phyloP scores from a whole-genome alignment of 2,329 filamentous ascomycete genomes.

The Dactylellina haptotyla region DNA sequence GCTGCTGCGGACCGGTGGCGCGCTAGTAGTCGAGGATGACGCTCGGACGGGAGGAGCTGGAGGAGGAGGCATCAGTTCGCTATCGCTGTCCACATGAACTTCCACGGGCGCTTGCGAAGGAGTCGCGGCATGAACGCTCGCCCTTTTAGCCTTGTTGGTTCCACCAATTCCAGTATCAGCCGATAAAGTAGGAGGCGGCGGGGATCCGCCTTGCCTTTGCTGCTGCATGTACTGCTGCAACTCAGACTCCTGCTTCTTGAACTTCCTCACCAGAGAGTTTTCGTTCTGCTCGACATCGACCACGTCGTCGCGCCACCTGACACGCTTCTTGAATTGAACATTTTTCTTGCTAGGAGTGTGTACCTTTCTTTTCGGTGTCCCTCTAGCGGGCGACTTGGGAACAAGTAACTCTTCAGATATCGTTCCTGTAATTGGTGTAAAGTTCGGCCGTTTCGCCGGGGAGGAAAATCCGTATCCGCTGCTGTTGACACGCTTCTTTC shows the following conservation, averaged over 20 bases:
- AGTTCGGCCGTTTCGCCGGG: constrained; percentile 44
- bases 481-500: constrained; percentile 47
- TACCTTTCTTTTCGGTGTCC: constrained; percentile 58
- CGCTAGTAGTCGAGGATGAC: constrained; percentile 47
- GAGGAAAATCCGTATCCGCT: constrained; percentile 57
- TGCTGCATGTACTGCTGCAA: constrained; percentile 69
- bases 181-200: constrained; percentile 33
- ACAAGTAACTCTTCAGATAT: constrained; percentile 63
- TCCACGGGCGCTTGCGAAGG: constrained; percentile 48
- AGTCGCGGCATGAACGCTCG: constrained; percentile 29
- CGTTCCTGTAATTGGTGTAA: constrained; percentile 34
- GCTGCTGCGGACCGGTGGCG: constrained; percentile 54
- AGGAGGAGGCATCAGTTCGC: constrained; percentile 52
- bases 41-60: constrained; percentile 40
- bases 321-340: constrained; percentile 72
- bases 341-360: constrained; percentile 65
- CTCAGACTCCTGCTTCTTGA: constrained; percentile 73
- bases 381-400: constrained; percentile 47
- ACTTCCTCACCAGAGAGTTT: constrained; percentile 86
- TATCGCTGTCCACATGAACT: constrained; percentile 53
- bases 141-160: constrained; percentile 47
- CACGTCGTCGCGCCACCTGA: constrained; percentile 92
- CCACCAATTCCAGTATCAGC: constrained; percentile 37
- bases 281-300: constrained; percentile 71
- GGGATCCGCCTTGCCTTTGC: constrained; percentile 20